Percentiles rank a stretch among this genome's conserved stretches.
Evolutionary conservation across 2,329 filamentous ascomycete species (phyloP).

Genomic region (Colletotrichum sp.): DNA sequence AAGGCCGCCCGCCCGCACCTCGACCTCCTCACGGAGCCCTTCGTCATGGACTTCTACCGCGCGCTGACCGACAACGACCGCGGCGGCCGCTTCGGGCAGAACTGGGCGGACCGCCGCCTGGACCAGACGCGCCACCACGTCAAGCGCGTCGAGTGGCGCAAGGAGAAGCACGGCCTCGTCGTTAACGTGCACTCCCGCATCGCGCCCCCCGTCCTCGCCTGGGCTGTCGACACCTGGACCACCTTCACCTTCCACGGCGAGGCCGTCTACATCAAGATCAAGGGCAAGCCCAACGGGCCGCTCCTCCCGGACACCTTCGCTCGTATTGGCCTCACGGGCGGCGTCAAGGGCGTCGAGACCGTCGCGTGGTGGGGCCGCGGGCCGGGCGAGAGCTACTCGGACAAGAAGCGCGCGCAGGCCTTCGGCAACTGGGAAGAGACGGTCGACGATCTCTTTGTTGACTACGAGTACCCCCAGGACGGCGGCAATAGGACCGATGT

Average conservation of each 20-base stretch:
- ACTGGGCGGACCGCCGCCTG: slow-evolving; percentile 58
- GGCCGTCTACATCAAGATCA: slow-evolving; percentile 53
- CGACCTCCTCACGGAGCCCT: slow-evolving; percentile 50
- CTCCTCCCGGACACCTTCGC: slow-evolving; percentile 63
- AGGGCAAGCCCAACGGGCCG: slow-evolving; percentile 50
- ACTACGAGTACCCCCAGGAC: slow-evolving; percentile 74
- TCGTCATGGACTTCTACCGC: slow-evolving; percentile 64
- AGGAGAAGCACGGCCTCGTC: slow-evolving; percentile 34
- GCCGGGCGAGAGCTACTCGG: slow-evolving; percentile 68
- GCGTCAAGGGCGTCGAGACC: slow-evolving; percentile 38
- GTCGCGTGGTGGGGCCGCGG: slow-evolving; percentile 72
- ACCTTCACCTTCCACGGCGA: slow-evolving; percentile 60
- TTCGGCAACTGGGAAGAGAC: slow-evolving; percentile 56
- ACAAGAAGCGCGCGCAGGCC: slow-evolving; percentile 66
- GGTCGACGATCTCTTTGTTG: slow-evolving; percentile 59
- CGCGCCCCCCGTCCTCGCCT: slow-evolving; percentile 68
- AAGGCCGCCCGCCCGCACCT: slow-evolving; percentile 29
- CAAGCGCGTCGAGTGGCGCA: slow-evolving; percentile 36
- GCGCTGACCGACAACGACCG: slow-evolving; percentile 71
- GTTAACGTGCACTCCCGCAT: slow-evolving; percentile 58
- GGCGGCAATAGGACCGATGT: slow-evolving; percentile 68
- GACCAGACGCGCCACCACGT: slow-evolving; percentile 51
- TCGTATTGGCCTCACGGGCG: slow-evolving; percentile 65
- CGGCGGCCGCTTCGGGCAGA: slow-evolving; percentile 56
- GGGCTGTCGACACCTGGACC: slow-evolving; percentile 56